These are phyloP conservation scores for Zymoseptoria passerinii DNA, from an alignment of 2,329 filamentous ascomycete species.

Conservation along the genomic window DNA sequence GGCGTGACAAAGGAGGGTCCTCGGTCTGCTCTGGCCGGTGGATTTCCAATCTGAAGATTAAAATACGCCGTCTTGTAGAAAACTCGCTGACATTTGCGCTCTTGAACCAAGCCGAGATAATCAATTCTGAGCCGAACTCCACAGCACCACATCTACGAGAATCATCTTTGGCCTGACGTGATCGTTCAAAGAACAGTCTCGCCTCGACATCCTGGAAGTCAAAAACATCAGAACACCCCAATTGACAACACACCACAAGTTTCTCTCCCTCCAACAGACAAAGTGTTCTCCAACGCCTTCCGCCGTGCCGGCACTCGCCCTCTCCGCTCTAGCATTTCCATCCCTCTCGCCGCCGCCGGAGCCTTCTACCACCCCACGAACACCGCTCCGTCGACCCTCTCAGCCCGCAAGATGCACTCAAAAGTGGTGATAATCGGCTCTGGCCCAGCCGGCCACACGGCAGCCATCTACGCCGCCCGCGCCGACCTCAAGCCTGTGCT, in stretches of 20 bases:
- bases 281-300: slow-evolving; percentile 83
- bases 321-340: slow-evolving; percentile 63
- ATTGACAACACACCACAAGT: background rate
- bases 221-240: background rate
- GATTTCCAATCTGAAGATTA: background rate
- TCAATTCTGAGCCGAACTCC: background rate
- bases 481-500: slow-evolving; percentile 91
- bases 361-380: slow-evolving; percentile 47
- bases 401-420: slow-evolving; percentile 68
- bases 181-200: background rate
- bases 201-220: background rate
- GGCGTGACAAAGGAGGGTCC: background rate
- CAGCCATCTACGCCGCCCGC: slow-evolving; percentile 89
- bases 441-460: slow-evolving; percentile 93
- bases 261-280: slow-evolving; percentile 37
- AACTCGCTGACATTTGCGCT: background rate
- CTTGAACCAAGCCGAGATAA: background rate
- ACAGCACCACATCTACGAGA: background rate
- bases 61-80: background rate
- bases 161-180: background rate
- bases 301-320: slow-evolving; percentile 54
- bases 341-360: slow-evolving; percentile 65
- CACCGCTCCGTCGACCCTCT: slow-evolving; percentile 27
- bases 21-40: background rate
- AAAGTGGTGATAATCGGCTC: slow-evolving; percentile 76